These are phyloP conservation scores for Candida quercuum DNA, from an alignment of 805 yeast genomes.

Conservation along the genomic window DNA sequence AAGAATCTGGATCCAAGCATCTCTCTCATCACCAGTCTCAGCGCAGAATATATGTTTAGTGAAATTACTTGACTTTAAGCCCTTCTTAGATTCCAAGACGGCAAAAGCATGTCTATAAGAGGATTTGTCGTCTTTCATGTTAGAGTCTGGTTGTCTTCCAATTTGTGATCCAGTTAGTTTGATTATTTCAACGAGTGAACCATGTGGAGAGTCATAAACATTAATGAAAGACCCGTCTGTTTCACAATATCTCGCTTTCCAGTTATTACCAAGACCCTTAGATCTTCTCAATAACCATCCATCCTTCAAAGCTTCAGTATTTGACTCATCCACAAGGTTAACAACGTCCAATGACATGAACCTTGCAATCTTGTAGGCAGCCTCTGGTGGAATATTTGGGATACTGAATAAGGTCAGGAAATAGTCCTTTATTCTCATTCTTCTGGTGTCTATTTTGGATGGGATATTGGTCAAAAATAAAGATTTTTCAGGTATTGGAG, in stretches of 20 bases:
- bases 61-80: conserved; percentile 14
- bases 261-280: conserved; percentile 55
- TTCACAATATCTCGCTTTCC: conserved; percentile 70
- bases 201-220: conserved; percentile 53
- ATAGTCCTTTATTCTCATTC: conserved; percentile 50
- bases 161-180: conserved; percentile 46
- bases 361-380: conserved; percentile 49
- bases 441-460: conserved; percentile 55
- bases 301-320: conserved; percentile 49
- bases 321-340: conserved; percentile 48
- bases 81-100: conserved; percentile 40
- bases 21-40: conserved; percentile 73
- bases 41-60: conserved; percentile 69
- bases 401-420: conserved; percentile 50
- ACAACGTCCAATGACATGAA: conserved; percentile 66
- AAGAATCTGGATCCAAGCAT: conserved; percentile 56
- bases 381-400: conserved; percentile 52
- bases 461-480: conserved; percentile 60
- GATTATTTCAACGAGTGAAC: conserved; percentile 47
- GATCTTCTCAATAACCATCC: conserved; percentile 61
- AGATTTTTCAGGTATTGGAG: conserved; percentile 59
- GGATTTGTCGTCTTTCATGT: conserved; percentile 22
- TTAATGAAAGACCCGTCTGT: conserved; percentile 55
- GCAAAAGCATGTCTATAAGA: conserved; percentile 55
- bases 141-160: conserved; percentile 40